Evolutionary conservation across 805 yeast genomes (phyloP), one percentile per base, ranked within the genome.

Genomic region (Sugiyamaella smithiae): DNA sequence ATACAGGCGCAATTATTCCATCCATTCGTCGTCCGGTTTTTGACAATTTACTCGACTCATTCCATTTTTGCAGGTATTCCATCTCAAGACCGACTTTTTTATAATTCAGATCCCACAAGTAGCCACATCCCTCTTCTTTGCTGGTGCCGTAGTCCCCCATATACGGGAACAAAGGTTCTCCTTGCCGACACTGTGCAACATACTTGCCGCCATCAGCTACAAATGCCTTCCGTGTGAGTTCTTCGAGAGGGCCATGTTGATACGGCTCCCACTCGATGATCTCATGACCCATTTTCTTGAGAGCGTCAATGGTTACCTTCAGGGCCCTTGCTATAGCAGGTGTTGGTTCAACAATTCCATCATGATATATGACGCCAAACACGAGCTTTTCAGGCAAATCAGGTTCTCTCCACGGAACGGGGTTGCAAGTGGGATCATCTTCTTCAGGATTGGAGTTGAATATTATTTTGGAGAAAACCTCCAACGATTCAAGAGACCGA

Each of bases 391-490:
- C 49, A 2, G 77, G 68, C 6, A 68, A 54, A 3, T 73, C 71
- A 28, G 57, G 60, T 8, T 64, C 63, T 52, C 70, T 65, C 83
- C 82, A 80, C 5, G 79, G 78, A 43, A 78, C 56, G 16, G 81
- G 81, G 45, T 68, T 58, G 24, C 69, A 54, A 26, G 69, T 64
- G 43, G 77, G 72, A 60, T 82, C 86, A 40, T 63, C 63, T 26
- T 68, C 59, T 85, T 85, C 81, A 5, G 85, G 85, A 60, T 77
- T 67, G 53, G 73, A 67, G 35, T 68, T 72, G 36, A 80, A 62
- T 4, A 71, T 55, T 2, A 73, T 64, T 56, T 75, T 72, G 67
- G 78, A 65, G 48, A 77, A 73, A 51, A 74, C 70, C 43, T 71
- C 70, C 26, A 82, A 62, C 55, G 80, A 84, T 12, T 64, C 70